A percentile compares a stretch with the other conserved stretches of the same genome.
These are phyloP conservation scores for Fusarium kyushuense DNA, from an alignment of 2,329 filamentous ascomycete genomes.

Conservation along the genomic window DNA sequence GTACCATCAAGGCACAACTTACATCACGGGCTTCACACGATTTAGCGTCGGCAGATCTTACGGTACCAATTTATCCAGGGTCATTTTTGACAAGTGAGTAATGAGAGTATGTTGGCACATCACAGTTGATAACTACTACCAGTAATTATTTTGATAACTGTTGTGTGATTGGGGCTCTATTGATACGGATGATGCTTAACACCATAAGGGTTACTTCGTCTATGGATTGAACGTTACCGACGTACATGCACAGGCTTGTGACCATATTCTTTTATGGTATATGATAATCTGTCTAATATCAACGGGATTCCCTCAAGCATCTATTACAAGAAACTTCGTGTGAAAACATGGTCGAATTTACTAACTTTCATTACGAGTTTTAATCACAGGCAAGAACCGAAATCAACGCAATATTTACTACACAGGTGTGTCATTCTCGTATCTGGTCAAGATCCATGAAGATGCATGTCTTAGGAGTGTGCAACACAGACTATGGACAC, in stretches of 20 bases:
- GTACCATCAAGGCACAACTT: not conserved
- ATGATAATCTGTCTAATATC: not conserved
- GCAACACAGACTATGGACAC: not conserved
- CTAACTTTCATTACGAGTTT: not conserved
- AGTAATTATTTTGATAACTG: not conserved
- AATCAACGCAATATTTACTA: no score
- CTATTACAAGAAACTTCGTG: not conserved
- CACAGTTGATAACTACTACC: no score
- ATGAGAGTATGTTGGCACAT: not conserved
- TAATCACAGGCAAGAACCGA: not conserved
- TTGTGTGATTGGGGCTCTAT: not conserved
- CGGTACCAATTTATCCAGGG: not conserved
- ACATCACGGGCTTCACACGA: not conserved
- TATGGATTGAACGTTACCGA: not conserved
- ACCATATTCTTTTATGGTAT: not conserved
- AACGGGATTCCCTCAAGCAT: not conserved
- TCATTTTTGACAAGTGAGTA: not conserved
- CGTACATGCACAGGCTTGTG: conserved; percentile 2
- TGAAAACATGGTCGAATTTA: not conserved
- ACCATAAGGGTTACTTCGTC: not conserved
- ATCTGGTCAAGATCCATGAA: not conserved
- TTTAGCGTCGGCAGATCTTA: not conserved
- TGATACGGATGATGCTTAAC: not conserved
- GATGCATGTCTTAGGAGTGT: not conserved
- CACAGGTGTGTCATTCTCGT: conserved; percentile 4